Base-by-base conservation (phyloP, 169 alveolate species). In the Cardiosporidium cionae region DNA sequence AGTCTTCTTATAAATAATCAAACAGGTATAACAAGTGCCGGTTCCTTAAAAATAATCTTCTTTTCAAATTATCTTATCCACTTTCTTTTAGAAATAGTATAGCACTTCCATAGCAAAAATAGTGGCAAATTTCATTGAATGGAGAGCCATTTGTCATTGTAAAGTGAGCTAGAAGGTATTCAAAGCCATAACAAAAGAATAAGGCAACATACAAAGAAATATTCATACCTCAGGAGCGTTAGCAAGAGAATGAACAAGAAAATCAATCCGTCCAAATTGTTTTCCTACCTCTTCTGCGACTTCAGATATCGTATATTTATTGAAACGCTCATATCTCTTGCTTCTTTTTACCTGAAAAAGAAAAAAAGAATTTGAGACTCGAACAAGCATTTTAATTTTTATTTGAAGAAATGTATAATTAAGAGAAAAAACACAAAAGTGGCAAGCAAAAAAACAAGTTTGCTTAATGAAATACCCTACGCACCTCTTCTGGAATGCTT, bases 141-240 rank as follows among this genome's bases (percentile, higher is more conserved):
- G 68, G 22, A 37, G 68, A 37, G 5, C 52, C 3, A 25, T 7
- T 7, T 3, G 3, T n/a, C 34, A 5, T n/a, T 4, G 68, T 7
- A 37, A 31, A 7, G 23, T 28, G 65, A 5, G 65, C 33, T 3
- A 25, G 33, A 28, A 53, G 65, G 65, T 53, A 31, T 31, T 6
- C 3, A n/a, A n/a, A n/a, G n/a, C n/a, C n/a, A n/a, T n/a, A n/a
- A n/a, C n/a, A n/a, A n/a, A n/a, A n/a, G n/a, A n/a, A n/a, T n/a
- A n/a, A n/a, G n/a, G n/a, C n/a, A n/a, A n/a, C n/a, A n/a, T n/a
- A n/a, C n/a, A n/a, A n/a, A n/a, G n/a, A n/a, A n/a, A n/a, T n/a
- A n/a, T n/a, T n/a, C n/a, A n/a, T n/a, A 32, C 92, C 80, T 87
- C 92, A 25, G 87, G 87, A 3, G 87, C 92, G 53, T 87, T 87